phyloP scores from a whole-genome alignment of 495 filamentous ascomycete genomes.

The Usnea hakonensis region DNA sequence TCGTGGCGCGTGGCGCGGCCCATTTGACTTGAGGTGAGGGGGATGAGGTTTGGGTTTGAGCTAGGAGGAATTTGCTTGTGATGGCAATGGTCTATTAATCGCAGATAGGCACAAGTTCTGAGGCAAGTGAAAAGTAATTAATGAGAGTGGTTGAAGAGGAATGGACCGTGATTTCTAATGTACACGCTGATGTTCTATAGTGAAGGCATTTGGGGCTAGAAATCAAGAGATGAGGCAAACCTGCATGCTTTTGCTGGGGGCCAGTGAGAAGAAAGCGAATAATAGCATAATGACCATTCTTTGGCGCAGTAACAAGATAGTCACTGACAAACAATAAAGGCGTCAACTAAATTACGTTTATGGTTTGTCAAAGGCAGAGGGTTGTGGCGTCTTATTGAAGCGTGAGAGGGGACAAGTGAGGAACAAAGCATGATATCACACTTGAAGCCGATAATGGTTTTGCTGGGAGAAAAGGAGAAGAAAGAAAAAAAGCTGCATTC shows the following conservation, averaged over 20 bases:
- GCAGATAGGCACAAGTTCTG: too few species aligned
- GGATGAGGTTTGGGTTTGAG: too few species aligned
- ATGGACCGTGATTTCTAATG: neutral
- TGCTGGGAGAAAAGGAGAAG: too few species aligned
- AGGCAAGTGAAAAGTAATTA: neutral
- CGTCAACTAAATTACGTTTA: neutral
- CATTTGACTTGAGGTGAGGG: neutral
- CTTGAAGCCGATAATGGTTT: neutral
- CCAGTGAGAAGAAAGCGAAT: neutral
- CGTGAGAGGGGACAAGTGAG: neutral
- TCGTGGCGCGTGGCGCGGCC: constrained; percentile 3
- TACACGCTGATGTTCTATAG: neutral
- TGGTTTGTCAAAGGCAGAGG: neutral
- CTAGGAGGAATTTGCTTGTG: too few species aligned
- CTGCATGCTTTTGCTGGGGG: neutral
- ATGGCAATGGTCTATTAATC: too few species aligned
- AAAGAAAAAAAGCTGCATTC: neutral
- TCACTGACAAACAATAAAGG: neutral
- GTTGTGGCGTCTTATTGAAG: neutral
- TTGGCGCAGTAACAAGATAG: neutral
- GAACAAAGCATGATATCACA: neutral
- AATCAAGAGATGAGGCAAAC: neutral
- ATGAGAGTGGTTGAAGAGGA: neutral
- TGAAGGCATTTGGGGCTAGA: neutral
- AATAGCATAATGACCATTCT: neutral